These are phyloP conservation scores for Candolleomyces aberdarensis DNA, from an alignment of 768 basidiomycete species.

Conservation along the genomic window DNA sequence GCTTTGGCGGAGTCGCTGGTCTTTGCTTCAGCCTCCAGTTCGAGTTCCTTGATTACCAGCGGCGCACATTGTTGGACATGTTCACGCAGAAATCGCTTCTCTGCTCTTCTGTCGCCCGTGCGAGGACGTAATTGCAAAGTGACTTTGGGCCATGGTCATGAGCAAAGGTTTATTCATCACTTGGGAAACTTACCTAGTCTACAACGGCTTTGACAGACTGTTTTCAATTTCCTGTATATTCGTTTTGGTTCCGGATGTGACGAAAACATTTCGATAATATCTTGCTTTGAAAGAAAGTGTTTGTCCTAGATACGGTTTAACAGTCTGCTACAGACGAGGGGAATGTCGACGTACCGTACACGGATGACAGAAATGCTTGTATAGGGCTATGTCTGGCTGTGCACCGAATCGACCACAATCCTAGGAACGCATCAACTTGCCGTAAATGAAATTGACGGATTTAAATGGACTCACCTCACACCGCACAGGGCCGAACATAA, in stretches of 20 bases:
- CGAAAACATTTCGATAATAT: background rate
- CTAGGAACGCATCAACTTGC: background rate
- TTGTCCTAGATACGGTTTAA: background rate
- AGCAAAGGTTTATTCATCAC: background rate
- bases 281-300: background rate
- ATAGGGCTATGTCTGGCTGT: constrained; percentile 2
- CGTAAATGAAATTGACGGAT: background rate
- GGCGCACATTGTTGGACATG: background rate
- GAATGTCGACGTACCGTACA: background rate
- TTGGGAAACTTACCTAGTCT: background rate
- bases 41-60: background rate
- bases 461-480: background rate
- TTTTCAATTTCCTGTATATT: background rate
- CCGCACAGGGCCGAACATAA: background rate
- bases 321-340: background rate
- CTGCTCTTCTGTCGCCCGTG: background rate
- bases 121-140: background rate
- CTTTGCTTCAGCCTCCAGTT: background rate
- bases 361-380: background rate
- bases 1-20: background rate
- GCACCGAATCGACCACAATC: background rate
- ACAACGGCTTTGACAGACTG: constrained; percentile 1
- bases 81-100: background rate
- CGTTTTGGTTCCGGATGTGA: constrained; percentile 1
- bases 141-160: background rate